Evolutionary conservation across 148 eudicot genomes (phyloP).

Genomic region (Tetragonia tetragonoides): DNA sequence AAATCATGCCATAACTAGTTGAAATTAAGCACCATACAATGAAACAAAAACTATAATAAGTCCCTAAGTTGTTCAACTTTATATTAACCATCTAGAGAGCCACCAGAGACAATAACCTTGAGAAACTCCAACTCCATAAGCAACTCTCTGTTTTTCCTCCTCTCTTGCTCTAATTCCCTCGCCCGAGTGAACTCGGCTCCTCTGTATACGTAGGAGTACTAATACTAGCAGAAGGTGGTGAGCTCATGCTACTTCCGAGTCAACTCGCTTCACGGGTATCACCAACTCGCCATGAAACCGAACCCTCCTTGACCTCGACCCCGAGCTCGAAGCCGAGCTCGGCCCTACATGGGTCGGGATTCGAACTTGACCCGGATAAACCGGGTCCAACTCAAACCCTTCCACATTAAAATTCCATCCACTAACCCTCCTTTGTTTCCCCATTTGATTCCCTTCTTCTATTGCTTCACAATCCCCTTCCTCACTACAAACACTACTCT

Average conservation of each 20-base stretch:
- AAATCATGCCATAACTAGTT: too few relatives aligned
- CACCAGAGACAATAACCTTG: slow-evolving; percentile 34
- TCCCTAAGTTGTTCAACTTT: background rate
- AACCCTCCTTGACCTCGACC: slow-evolving; percentile 16
- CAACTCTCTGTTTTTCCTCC: slow-evolving; percentile 44
- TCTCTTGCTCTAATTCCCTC: slow-evolving; percentile 50
- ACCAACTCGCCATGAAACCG: slow-evolving; percentile 29
- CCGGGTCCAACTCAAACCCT: slow-evolving; percentile 63
- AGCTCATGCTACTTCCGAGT: slow-evolving; percentile 24
- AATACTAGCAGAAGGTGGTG: slow-evolving; percentile 17
- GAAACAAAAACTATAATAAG: too few relatives aligned
- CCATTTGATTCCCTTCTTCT: background rate
- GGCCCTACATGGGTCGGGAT: background rate
- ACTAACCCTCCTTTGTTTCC: slow-evolving; percentile 69
- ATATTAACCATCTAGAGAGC: slow-evolving; percentile 15
- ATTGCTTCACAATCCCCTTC: slow-evolving; percentile 16
- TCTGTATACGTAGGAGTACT: slow-evolving; percentile 24
- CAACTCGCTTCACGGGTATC: slow-evolving; percentile 26
- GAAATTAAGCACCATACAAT: too few relatives aligned
- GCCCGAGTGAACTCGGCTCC: slow-evolving; percentile 25
- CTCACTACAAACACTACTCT: slow-evolving; percentile 32
- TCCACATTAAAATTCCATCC: slow-evolving; percentile 85
- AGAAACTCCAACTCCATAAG: slow-evolving; percentile 49
- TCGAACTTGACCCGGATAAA: slow-evolving; percentile 33
- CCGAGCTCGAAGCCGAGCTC: background rate